These are phyloP conservation scores for Penicillium angulare DNA, from an alignment of 495 filamentous ascomycete genomes.

Conservation along the genomic window DNA sequence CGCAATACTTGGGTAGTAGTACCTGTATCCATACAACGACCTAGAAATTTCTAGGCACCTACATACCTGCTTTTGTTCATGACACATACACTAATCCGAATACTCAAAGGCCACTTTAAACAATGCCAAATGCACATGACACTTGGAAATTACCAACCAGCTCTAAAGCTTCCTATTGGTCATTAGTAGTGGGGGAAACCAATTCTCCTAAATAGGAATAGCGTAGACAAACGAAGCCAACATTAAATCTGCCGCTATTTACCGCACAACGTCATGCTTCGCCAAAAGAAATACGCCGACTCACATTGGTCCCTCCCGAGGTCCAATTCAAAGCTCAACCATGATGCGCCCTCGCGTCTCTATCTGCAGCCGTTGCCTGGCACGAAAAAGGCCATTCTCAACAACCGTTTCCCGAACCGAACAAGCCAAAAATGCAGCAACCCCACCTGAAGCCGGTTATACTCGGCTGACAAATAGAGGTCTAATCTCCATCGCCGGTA, in stretches of 20 bases:
- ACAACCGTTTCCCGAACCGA: slow-evolving; percentile 23
- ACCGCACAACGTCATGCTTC: slow-evolving; percentile 33
- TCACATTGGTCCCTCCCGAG: slow-evolving; percentile 12
- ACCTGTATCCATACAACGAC: no score
- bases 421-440: slow-evolving; percentile 19
- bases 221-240: no score
- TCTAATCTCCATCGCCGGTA: slow-evolving; percentile 74
- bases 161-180: no score
- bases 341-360: slow-evolving; percentile 37
- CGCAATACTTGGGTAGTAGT: no score
- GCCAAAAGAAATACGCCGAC: slow-evolving; percentile 12
- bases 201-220: no score
- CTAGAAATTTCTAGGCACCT: no score
- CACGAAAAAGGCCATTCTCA: slow-evolving; percentile 29
- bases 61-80: no score
- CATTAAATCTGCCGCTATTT: slow-evolving; percentile 26
- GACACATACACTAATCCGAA: no score
- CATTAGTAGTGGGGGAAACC: no score
- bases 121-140: no score
- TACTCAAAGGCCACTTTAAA: no score
- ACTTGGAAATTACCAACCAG: no score
- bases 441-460: slow-evolving; percentile 41
- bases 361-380: slow-evolving; percentile 29
- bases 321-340: slow-evolving; percentile 2
- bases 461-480: slow-evolving; percentile 64